Evolutionary conservation across 495 filamentous ascomycete genomes (phyloP), one percentile per base, ranked within the genome.

Genomic region (Pyronema omphalodes): DNA sequence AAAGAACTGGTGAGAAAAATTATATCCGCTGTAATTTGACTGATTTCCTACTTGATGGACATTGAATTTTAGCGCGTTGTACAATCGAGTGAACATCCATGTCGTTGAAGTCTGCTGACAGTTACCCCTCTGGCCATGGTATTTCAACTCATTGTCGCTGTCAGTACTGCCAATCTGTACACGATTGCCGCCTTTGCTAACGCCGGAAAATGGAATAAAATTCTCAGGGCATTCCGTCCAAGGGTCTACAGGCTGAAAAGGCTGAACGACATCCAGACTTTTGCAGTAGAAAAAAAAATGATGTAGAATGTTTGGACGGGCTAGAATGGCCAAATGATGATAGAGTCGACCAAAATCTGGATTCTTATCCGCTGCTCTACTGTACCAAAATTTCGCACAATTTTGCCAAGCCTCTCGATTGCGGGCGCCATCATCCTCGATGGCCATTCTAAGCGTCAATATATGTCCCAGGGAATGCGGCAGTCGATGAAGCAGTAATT

Each of bases 321-420:
- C 81, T 12, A 93, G 68, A 12, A 93, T 86, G 0, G 83, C 88
- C 6, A 91, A 71, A 62, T 93, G 87, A 66, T 93, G 88, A 52
- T 91, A 86, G 3, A 93, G 71, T 0, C 88, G 69, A 0, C 87
- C 87, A 14, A 81, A 73, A 3, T 73, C 71, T 0, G 87, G 83
- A 37, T 70, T 76, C 43, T 76, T 78, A 60, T 91, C 79, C 6
- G 81, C 78, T 3, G 83, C 85, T 64, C 80, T 82, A 40, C 71
- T 78, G 57, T 93, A 94, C 88, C 88, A 94, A 36, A 77, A 77
- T 15, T 80, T 68, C 6, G 83, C 81, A 0, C 91, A 81, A 0
- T 73, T 74, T 8, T 80, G 81, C 87, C 88, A 94, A 1, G 76
- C 68, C 44, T 93, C 86, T 0, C 82, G 74, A 44, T 89, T 84